Percentiles rank a stretch among this genome's conserved stretches.
phyloP scores from a whole-genome alignment of 768 basidiomycete species.

The Kwoniella pini region DNA sequence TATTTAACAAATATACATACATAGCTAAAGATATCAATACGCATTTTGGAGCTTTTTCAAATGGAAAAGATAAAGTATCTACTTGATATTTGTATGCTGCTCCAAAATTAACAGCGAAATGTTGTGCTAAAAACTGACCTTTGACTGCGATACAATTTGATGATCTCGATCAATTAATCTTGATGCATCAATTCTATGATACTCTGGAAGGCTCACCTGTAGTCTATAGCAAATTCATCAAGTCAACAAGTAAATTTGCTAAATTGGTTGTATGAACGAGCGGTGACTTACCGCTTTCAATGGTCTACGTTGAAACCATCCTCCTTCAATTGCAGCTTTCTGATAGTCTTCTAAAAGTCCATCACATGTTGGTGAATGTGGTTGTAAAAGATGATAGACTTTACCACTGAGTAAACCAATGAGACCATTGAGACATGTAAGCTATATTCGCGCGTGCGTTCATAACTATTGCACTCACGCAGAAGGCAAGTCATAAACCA shows the following conservation, averaged over 20 bases:
- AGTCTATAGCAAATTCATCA: background rate
- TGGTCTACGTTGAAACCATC: slow-evolving; percentile 33
- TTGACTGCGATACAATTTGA: slow-evolving; percentile 17
- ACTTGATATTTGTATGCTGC: slow-evolving; percentile 46
- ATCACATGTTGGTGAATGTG: slow-evolving; percentile 10
- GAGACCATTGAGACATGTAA: no score
- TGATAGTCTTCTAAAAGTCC: slow-evolving; percentile 33
- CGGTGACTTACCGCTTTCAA: slow-evolving; percentile 23
- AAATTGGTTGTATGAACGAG: no score
- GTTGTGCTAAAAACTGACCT: slow-evolving; percentile 39
- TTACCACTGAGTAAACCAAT: no score
- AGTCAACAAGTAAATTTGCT: background rate
- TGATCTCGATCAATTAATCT: no score
- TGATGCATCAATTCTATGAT: no score
- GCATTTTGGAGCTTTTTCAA: slow-evolving; percentile 35
- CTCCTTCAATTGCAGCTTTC: slow-evolving; percentile 19
- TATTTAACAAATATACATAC: slow-evolving; percentile 17
- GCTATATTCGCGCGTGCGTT: no score
- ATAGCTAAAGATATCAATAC: slow-evolving; percentile 16
- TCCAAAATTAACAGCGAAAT: slow-evolving; percentile 44
- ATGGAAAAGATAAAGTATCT: slow-evolving; percentile 36
- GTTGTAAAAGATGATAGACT: slow-evolving; percentile 30
- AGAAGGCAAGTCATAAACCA: slow-evolving; percentile 16
- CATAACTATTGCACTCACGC: slow-evolving; percentile 19
- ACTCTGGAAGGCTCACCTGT: background rate